Base-by-base conservation (phyloP, 108 stramenopile genomes). In the Nitzschia sp. region DNA sequence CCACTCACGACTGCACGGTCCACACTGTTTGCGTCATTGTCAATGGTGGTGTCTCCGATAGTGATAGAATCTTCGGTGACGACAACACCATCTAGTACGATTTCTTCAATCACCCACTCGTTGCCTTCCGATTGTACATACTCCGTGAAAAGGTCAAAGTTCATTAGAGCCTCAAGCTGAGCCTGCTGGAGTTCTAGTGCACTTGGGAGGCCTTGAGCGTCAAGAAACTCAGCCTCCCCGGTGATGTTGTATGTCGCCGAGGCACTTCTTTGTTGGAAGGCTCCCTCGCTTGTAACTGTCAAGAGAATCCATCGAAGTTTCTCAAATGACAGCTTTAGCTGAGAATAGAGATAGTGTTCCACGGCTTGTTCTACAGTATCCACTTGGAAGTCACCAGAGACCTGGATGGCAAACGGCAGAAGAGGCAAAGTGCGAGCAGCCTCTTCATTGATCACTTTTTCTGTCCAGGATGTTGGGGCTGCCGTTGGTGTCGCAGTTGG, bases 261-360 rank as follows among this genome's bases (percentile, higher is more conserved):
- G 6, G 22, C 21, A 3, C 26, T n/a, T 46, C 11, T 54, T 54
- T 21, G 19, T 20, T 21, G 53, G 12, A 12, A 21, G 6, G 12
- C 2, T 3, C 22, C 53, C 11, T 43, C 43, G 10, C 43, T 62
- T 20, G 61, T 24, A 1, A 62, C 61, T 2, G 61, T 62, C 61
- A 62, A 46, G 22, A 62, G 61, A 22, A 62, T 62, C 61, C 43
- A 44, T 46, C 43, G 38, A n/a, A 62, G 21, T 9, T 17, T 43
- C 8, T 15, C 8, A 8, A 62, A 62, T 0, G 43, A 15, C 5
- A 20, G 8, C 8, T 21, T n/a, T 8, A 62, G 61, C 3, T 24
- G n/a, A 2, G 22, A 10, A 38, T 6, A 46, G 19, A 62, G 61
- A 19, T 22, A 62, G 3, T 9, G 17, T 20, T 62, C 43, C 17